Evolutionary conservation across 208 protist species (phyloP).

Genomic region (Leishmania martiniquensis): DNA sequence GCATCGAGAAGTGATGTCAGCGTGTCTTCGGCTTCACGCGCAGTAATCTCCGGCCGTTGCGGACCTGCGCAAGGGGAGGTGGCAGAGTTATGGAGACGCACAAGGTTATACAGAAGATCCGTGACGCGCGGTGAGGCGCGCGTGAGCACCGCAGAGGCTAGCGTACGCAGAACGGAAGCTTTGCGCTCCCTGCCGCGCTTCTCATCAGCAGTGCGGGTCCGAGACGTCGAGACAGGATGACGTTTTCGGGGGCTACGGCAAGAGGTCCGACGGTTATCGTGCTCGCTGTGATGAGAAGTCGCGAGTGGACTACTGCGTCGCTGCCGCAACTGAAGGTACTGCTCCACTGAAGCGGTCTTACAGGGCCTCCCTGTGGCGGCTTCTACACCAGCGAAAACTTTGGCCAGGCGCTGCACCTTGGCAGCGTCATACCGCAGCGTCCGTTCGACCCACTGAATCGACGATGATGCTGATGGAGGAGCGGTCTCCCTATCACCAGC

Average conservation of each 20-base stretch:
- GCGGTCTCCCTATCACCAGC: neutral
- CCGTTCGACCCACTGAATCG: constrained; percentile 13
- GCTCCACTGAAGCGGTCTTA: constrained; percentile 2
- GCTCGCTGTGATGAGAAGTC: neutral
- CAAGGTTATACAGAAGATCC: neutral
- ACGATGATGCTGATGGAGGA: neutral
- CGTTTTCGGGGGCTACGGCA: neutral
- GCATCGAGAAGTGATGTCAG: neutral
- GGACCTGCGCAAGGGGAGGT: neutral
- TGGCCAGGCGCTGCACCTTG: constrained; percentile 23
- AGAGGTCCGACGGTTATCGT: neutral
- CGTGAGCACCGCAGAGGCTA: neutral
- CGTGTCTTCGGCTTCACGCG: neutral
- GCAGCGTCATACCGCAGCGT: constrained; percentile 23
- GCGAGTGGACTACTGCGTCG: neutral
- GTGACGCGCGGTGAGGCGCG: neutral
- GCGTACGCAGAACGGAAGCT: neutral
- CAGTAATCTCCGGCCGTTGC: neutral
- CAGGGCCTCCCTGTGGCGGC: neutral
- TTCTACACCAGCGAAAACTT: constrained; percentile 14
- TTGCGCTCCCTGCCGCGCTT: too few species aligned
- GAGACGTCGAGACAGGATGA: neutral
- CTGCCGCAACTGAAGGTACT: neutral
- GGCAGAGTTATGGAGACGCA: neutral
- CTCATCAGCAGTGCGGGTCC: too few species aligned